These are phyloP conservation scores for Cucumis hystrix DNA, from an alignment of 306 rosid species.

Conservation along the genomic window DNA sequence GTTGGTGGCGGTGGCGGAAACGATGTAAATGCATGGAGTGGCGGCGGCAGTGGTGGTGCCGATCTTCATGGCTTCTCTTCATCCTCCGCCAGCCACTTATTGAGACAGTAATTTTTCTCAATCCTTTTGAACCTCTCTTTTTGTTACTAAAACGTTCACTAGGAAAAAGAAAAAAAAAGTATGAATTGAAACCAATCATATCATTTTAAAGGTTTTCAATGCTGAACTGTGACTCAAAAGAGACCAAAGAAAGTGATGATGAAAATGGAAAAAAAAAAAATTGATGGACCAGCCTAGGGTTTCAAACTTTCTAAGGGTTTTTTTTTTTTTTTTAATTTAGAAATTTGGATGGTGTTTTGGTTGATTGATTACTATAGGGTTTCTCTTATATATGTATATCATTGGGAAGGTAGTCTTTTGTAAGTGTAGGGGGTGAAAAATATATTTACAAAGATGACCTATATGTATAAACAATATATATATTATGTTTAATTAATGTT, in stretches of 20 bases:
- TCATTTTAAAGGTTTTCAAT: neutral
- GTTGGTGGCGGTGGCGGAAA: conserved; percentile 22
- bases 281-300: neutral
- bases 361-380: neutral
- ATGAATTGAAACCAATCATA: neutral
- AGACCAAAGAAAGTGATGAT: neutral
- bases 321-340: neutral
- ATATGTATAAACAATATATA: neutral
- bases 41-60: neutral
- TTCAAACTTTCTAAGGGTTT: neutral
- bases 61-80: conserved; percentile 48
- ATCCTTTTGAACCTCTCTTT: neutral
- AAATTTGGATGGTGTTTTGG: conserved; percentile 3
- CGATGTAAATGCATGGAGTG: conserved; percentile 39
- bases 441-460: neutral
- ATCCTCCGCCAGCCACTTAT: conserved; percentile 31
- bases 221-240: conserved; percentile 7
- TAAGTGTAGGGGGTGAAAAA: neutral
- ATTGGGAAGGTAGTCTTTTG: neutral
- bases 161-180: neutral
- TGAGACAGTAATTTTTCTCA: neutral
- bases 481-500: neutral
- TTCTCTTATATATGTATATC: neutral
- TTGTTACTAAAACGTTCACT: conserved; percentile 17
- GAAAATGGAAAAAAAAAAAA: neutral